Conservation (phyloP, 164 flowering plant species). For the Pachysandra terminalis region DNA sequence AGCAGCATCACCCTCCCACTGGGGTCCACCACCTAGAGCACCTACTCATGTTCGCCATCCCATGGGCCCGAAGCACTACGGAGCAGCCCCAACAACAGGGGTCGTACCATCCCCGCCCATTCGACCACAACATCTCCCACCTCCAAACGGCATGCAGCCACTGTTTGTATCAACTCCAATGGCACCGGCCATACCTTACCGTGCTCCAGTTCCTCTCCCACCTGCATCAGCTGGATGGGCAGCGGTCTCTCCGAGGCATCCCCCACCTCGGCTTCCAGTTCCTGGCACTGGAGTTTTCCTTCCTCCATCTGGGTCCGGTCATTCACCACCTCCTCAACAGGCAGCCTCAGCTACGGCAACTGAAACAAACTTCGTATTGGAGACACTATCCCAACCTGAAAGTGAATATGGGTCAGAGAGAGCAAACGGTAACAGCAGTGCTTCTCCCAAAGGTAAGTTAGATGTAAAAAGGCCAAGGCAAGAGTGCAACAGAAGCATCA, state of each 20-base stretch:
- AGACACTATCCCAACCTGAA: conserved; percentile 26
- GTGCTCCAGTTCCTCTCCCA: conserved; percentile 56
- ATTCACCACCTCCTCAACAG: conserved; percentile 33
- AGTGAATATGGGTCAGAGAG: conserved; percentile 33
- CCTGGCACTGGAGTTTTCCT: conserved; percentile 97
- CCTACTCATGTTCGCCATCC: conserved; percentile 50
- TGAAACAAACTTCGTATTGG: conserved; percentile 24
- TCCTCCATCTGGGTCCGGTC: conserved; percentile 74
- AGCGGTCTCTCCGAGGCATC: conserved; percentile 49
- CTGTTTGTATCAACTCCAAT: conserved; percentile 51
- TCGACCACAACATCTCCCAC: conserved; percentile 41
- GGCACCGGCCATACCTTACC: conserved; percentile 51
- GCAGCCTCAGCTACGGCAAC: conserved; percentile 12
- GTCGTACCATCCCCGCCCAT: conserved; percentile 56
- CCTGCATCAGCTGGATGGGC: conserved; percentile 62
- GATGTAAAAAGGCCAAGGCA: conserved; percentile 25
- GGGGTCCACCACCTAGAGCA: conserved; percentile 57
- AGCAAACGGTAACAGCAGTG: conserved; percentile 16
- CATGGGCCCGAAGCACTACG: conserved; percentile 47
- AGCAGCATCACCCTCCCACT: conserved; percentile 32
- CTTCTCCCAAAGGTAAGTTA: conserved; percentile 27
- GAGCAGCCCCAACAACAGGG: conserved; percentile 47
- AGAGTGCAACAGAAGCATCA: conserved; percentile 37
- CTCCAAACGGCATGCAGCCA: conserved; percentile 59
- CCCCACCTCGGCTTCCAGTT: conserved; percentile 55